phyloP scores from a whole-genome alignment of 371 early-diverging fungal genomes.

The Blastocladiella emersonii region DNA sequence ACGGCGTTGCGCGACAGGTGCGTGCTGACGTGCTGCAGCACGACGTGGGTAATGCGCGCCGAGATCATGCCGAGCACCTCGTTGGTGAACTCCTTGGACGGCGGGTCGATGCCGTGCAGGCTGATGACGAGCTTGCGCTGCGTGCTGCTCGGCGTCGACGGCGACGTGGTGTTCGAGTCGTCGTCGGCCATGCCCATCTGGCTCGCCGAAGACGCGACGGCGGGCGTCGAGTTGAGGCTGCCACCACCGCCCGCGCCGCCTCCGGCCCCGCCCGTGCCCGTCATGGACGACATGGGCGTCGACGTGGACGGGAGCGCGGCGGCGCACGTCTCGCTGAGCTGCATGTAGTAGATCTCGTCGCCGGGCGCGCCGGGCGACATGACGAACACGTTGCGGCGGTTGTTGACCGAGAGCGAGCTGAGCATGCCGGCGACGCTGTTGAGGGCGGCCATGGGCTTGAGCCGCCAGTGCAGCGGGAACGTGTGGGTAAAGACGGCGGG shows the following conservation, averaged over 20 bases:
- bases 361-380: not conserved
- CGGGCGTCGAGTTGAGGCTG: not conserved
- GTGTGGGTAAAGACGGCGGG: slow-evolving; percentile 40
- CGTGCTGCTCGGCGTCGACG: not conserved
- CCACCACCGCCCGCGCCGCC: not conserved
- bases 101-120: slow-evolving; percentile 59
- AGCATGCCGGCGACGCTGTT: slow-evolving; percentile 39
- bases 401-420: slow-evolving; percentile 48
- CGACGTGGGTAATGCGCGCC: slow-evolving; percentile 39
- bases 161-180: not conserved
- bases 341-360: slow-evolving; percentile 7
- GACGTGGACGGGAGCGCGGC: too few relatives aligned
- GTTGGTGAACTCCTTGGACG: slow-evolving; percentile 41
- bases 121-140: slow-evolving; percentile 21
- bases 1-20: slow-evolving; percentile 48
- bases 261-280: not conserved
- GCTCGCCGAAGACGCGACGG: too few relatives aligned
- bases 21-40: slow-evolving; percentile 47
- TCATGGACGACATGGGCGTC: not conserved
- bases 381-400: slow-evolving; percentile 60
- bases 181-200: not conserved
- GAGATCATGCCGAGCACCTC: slow-evolving; percentile 55
- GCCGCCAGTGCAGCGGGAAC: slow-evolving; percentile 62
- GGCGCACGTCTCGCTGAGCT: not conserved
- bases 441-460: slow-evolving; percentile 49